phyloP scores from a whole-genome alignment of 106 monocot species.

The Acanthochlamys bracteata region DNA sequence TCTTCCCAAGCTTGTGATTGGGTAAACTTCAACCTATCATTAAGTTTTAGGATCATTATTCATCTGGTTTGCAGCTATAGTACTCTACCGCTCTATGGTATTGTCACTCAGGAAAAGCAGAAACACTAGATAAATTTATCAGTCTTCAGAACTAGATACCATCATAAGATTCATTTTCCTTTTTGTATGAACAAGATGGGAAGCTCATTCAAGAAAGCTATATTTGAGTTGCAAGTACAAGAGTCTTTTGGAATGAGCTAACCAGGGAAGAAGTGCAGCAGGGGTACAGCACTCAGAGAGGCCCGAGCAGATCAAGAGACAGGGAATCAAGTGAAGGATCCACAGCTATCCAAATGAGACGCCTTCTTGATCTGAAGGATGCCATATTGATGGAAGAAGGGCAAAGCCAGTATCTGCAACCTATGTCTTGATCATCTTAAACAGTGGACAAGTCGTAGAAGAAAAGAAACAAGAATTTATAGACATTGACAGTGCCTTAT shows the following conservation, averaged over 20 bases:
- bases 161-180: background rate
- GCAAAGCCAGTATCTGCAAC: background rate
- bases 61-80: conserved; percentile 90
- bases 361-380: conserved; percentile 1
- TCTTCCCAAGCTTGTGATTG: conserved; percentile 38
- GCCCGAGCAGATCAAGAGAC: background rate
- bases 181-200: conserved; percentile 24
- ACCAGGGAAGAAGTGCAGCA: conserved; percentile 5
- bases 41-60: conserved; percentile 32
- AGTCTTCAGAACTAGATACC: too few species aligned
- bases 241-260: conserved; percentile 10
- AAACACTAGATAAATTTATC: background rate
- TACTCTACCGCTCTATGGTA: conserved; percentile 81
- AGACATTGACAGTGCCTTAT: too few species aligned
- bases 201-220: conserved; percentile 22
- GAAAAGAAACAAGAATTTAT: too few species aligned
- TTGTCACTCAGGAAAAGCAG: conserved; percentile 64
- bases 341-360: conserved; percentile 7
- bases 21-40: conserved; percentile 12
- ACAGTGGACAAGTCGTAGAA: background rate
- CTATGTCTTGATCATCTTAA: background rate
- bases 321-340: background rate
- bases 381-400: conserved; percentile 16
- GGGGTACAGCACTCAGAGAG: background rate
- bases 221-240: conserved; percentile 27